Evolutionary conservation across 2,329 filamentous ascomycete species (phyloP).

Genomic region (Cadophora gregata): DNA sequence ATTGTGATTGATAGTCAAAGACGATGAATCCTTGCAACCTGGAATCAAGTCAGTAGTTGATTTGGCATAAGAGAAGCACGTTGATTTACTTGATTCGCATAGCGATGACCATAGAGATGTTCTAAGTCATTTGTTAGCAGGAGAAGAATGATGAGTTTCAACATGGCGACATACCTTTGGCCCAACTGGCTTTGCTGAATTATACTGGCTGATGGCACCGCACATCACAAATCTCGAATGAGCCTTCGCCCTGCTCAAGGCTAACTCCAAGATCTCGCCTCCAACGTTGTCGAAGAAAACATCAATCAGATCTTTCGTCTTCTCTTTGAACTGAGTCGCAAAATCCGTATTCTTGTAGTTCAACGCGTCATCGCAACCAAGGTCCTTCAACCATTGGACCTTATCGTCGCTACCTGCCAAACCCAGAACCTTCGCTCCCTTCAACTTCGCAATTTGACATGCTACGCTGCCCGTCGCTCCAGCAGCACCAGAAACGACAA

Average conservation of each 20-base stretch:
- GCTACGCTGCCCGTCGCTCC: conserved; percentile 79
- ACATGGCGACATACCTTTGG: conserved; percentile 50
- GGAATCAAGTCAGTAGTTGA: background rate
- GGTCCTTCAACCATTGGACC: conserved; percentile 67
- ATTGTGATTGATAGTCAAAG: conserved; percentile 68
- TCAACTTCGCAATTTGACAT: conserved; percentile 79
- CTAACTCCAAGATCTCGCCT: conserved; percentile 72
- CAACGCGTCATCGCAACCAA: conserved; percentile 70
- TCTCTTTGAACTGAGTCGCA: conserved; percentile 62
- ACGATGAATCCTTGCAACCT: conserved; percentile 76
- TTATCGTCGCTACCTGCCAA: conserved; percentile 72
- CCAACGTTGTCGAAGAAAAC: conserved; percentile 80
- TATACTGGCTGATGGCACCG: conserved; percentile 74
- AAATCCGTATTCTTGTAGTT: conserved; percentile 74
- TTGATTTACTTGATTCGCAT: conserved; percentile 57
- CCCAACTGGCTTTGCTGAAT: conserved; percentile 60
- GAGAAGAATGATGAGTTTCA: background rate
- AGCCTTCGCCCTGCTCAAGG: conserved; percentile 65
- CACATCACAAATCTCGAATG: conserved; percentile 73
- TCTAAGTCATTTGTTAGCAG: conserved; percentile 44
- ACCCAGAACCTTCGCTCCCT: conserved; percentile 66
- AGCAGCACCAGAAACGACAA: conserved; percentile 79
- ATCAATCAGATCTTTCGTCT: conserved; percentile 66
- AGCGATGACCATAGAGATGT: conserved; percentile 57
- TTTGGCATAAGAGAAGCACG: no score